These are phyloP conservation scores for Neophaeococcomyces aloes DNA, from an alignment of 2,329 filamentous ascomycete genomes.

Conservation along the genomic window DNA sequence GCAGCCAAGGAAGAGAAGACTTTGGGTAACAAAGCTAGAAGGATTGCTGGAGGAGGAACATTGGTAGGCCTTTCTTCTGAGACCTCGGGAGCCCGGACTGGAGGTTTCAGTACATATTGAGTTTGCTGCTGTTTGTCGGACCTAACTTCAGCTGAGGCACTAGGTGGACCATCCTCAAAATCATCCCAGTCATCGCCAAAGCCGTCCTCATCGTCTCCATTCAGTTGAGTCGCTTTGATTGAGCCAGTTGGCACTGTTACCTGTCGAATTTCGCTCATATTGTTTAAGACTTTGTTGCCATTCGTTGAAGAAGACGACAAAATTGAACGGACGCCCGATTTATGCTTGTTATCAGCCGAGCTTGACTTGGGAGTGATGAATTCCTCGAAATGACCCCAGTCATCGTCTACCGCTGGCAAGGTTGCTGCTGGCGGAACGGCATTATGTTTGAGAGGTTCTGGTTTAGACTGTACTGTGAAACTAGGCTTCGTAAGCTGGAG, in stretches of 20 bases:
- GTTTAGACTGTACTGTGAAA: neutral
- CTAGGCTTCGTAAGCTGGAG: too few species aligned
- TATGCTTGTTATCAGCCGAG: constrained; percentile 8
- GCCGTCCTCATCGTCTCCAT: constrained; percentile 26
- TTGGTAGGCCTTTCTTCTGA: constrained; percentile 57
- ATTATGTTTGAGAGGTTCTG: neutral
- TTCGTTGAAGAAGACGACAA: neutral
- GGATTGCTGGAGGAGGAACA: constrained; percentile 74
- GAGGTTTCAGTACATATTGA: constrained; percentile 9
- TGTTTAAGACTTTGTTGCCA: neutral
- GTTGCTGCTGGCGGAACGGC: neutral
- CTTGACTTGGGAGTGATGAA: constrained; percentile 20
- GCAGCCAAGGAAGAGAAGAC: constrained; percentile 53
- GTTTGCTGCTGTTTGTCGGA: constrained; percentile 9
- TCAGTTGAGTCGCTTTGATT: neutral
- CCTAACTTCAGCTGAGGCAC: constrained; percentile 7
- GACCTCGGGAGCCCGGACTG: neutral
- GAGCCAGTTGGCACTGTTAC: neutral
- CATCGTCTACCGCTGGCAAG: constrained; percentile 26
- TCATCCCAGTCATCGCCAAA: constrained; percentile 46
- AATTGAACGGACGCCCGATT: neutral
- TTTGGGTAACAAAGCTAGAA: constrained; percentile 65
- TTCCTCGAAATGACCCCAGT: constrained; percentile 38
- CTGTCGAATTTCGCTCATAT: neutral
- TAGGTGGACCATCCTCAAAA: constrained; percentile 34